Evolutionary conservation across 495 filamentous ascomycete genomes (phyloP).

Genomic region (Xeromyces bisporus): DNA sequence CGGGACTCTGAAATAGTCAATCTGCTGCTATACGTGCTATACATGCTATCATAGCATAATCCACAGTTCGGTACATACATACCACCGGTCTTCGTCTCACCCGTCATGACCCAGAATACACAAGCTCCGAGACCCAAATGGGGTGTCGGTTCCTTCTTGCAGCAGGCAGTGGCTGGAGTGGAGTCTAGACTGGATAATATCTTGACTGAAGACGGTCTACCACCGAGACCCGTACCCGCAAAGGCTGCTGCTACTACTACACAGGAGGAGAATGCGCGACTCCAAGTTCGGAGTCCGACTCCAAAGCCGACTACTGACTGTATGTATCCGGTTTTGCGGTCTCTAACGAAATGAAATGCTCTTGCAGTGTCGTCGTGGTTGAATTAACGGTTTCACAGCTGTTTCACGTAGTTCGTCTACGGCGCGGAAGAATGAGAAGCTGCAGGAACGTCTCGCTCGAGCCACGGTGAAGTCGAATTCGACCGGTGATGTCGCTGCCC

Average conservation of each 20-base stretch:
- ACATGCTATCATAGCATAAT: no score
- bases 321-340: constrained; percentile 2
- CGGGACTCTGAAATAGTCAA: constrained; percentile 12
- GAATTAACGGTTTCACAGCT: constrained; percentile 16
- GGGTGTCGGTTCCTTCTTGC: constrained; percentile 58
- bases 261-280: no score
- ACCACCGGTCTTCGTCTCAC: background rate
- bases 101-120: constrained; percentile 24
- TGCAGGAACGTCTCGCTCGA: constrained; percentile 73
- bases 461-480: constrained; percentile 36
- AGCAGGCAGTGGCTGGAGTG: constrained; percentile 82
- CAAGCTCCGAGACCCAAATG: constrained; percentile 23
- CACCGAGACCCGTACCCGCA: constrained; percentile 8
- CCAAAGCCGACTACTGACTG: constrained; percentile 6
- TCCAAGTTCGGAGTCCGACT: constrained; percentile 8
- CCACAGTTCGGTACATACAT: no score
- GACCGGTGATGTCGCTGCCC: constrained; percentile 10
- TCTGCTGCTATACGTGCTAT: constrained; percentile 8
- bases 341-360: no score
- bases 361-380: background rate
- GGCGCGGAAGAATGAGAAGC: constrained; percentile 48
- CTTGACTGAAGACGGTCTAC: constrained; percentile 51
- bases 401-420: constrained; percentile 36
- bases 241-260: no score
- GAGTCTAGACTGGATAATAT: constrained; percentile 89